Conservation (phyloP, 2,329 filamentous ascomycete species). For the Annulohypoxylon truncatum region DNA sequence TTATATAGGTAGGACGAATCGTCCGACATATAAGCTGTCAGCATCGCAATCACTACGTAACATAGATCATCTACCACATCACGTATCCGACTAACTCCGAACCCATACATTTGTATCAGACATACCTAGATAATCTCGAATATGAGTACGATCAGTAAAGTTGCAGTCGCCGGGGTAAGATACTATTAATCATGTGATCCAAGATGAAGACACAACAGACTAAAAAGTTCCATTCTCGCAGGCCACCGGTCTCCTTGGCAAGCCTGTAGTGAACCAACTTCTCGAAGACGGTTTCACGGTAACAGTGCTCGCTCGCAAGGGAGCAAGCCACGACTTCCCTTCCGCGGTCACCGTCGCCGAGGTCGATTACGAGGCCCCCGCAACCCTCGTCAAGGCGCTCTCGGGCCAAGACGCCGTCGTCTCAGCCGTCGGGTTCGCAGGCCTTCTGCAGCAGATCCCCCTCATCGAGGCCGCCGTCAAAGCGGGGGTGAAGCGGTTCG, state of each 20-base stretch:
- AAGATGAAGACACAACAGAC: background rate
- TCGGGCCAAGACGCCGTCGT: conserved; percentile 68
- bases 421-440: conserved; percentile 54
- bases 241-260: conserved; percentile 51
- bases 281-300: conserved; percentile 58
- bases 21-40: background rate
- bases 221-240: background rate
- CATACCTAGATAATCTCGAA: background rate
- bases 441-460: conserved; percentile 57
- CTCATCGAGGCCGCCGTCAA: conserved; percentile 69
- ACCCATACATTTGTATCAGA: background rate
- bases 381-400: conserved; percentile 62
- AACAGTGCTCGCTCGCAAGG: conserved; percentile 64
- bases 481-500: conserved; percentile 70
- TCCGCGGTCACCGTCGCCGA: conserved; percentile 55
- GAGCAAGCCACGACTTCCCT: conserved; percentile 52
- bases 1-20: background rate
- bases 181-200: background rate
- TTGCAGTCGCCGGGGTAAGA: conserved; percentile 38
- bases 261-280: conserved; percentile 52
- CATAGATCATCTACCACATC: background rate
- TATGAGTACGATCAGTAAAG: conserved; percentile 34
- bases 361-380: conserved; percentile 59
- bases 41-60: background rate
- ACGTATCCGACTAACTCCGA: background rate